These are phyloP conservation scores for Stevia rebaudiana DNA, from an alignment of 140 eudicot genomes.

Conservation along the genomic window DNA sequence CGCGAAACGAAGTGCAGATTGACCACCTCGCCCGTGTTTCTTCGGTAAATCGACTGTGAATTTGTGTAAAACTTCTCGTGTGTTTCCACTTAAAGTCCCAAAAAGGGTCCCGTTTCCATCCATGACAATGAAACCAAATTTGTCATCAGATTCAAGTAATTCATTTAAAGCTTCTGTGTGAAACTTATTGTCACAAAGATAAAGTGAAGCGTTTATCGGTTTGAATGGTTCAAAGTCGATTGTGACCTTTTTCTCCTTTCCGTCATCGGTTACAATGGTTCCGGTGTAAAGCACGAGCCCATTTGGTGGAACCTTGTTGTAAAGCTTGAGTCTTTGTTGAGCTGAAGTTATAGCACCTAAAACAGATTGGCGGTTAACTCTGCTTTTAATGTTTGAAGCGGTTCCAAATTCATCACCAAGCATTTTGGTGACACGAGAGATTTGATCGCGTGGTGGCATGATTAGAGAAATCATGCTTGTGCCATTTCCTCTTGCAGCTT, in stretches of 20 bases:
- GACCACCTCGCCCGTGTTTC: slow-evolving; percentile 71
- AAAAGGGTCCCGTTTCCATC: slow-evolving; percentile 68
- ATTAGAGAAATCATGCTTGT: slow-evolving; percentile 70
- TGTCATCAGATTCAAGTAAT: slow-evolving; percentile 52
- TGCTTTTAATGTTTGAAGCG: slow-evolving; percentile 57
- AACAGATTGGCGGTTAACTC: slow-evolving; percentile 65
- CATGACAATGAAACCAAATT: slow-evolving; percentile 61
- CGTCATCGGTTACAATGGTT: slow-evolving; percentile 56
- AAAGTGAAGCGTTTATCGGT: slow-evolving; percentile 60
- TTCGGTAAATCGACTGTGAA: slow-evolving; percentile 62
- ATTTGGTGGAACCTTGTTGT: slow-evolving; percentile 58
- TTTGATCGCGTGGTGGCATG: slow-evolving; percentile 65
- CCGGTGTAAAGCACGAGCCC: slow-evolving; percentile 64
- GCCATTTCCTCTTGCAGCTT: slow-evolving; percentile 67
- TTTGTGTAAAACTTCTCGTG: slow-evolving; percentile 52
- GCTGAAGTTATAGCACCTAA: slow-evolving; percentile 71
- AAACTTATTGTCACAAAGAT: slow-evolving; percentile 60
- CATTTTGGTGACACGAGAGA: slow-evolving; percentile 64
- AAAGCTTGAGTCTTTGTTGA: slow-evolving; percentile 56
- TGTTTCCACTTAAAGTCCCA: slow-evolving; percentile 59
- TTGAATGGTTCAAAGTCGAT: slow-evolving; percentile 56
- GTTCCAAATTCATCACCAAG: slow-evolving; percentile 69
- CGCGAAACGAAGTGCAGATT: slow-evolving; percentile 63
- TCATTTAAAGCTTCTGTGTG: slow-evolving; percentile 58
- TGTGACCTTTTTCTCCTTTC: slow-evolving; percentile 62